Base-by-base conservation (phyloP, 306 rosid species). In the Sechiopsis laciniata region DNA sequence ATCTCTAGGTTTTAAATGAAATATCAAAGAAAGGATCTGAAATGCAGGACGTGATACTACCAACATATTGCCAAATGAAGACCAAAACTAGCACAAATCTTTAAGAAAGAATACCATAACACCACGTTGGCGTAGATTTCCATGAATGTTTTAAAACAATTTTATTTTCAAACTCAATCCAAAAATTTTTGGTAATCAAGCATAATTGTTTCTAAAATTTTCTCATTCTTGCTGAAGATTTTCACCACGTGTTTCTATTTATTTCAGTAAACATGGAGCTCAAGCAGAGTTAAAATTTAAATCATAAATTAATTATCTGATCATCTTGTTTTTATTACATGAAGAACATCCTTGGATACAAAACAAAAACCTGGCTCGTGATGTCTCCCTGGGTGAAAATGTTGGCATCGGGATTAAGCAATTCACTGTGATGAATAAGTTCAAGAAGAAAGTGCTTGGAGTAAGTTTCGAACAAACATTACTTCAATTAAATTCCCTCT, bases 391-490 rank as follows among this genome's bases (percentile, higher is more conserved):
- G 26, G 97, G 95, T 71, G 95, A 85, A 83, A 86, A 90, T 75
- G 98, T 94, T 58, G 85, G 87, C 76, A 58, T 80, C 81, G 86
- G 93, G 84, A 94, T 94, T 82, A 94, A 88, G 78, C 97, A 90
- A 72, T 94, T 94, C 87, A 82, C 91, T 52, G 40, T 94, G 86
- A 90, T 94, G 96, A 94, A 89, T 69, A 90, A 87, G 79, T 90
- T 94, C 82, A 94, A 94, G 87, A 90, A 86, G 86, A 94, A 85
- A 62, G 98, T 87, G 75, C 98, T 90, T 22, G 86, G 94, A 84
- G 98, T 89, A 89, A 81, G 91, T 83, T 80, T 29, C 8, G 1
- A 29, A 32, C 42, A 15, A 14, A 66, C 15, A 5, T 40, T 45
- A 29, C 19, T 45, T 11, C 22, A 54, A 1, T 13, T 59, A 60